Conservation (phyloP, 805 yeast species). For the Scheffersomyces spartinae region DNA sequence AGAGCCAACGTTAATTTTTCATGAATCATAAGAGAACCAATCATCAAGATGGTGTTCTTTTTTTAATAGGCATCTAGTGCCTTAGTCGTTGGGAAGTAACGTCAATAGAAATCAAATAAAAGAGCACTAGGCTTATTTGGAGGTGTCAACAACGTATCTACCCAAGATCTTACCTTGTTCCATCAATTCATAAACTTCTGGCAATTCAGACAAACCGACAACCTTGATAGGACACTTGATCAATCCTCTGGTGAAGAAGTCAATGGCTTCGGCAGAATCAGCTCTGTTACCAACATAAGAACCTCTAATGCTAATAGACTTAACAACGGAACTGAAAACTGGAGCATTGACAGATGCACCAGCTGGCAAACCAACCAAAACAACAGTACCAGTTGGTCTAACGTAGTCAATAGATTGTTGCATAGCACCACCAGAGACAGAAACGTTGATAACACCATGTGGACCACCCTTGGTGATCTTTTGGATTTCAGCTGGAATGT, state of each 20-base stretch:
- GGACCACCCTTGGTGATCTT: slow-evolving; percentile 45
- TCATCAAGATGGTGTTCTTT: no score
- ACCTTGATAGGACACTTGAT: slow-evolving; percentile 64
- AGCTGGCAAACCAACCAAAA: slow-evolving; percentile 64
- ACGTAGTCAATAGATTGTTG: slow-evolving; percentile 42
- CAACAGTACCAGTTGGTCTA: slow-evolving; percentile 21
- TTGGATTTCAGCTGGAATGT: slow-evolving; percentile 32
- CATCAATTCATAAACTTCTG: slow-evolving; percentile 65
- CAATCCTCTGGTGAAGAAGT: slow-evolving; percentile 61
- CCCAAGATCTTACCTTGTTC: slow-evolving; percentile 78
- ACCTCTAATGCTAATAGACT: slow-evolving; percentile 61
- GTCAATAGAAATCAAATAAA: no score
- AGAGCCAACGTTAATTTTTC: no score
- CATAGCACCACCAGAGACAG: slow-evolving; percentile 62
- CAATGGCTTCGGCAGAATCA: slow-evolving; percentile 73
- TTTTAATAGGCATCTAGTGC: no score
- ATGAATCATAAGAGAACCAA: no score
- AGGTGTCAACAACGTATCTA: slow-evolving; percentile 77
- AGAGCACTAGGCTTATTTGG: no score
- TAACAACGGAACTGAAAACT: slow-evolving; percentile 65
- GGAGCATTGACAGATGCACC: slow-evolving; percentile 61
- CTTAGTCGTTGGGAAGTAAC: no score
- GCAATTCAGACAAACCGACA: slow-evolving; percentile 64
- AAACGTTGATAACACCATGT: slow-evolving; percentile 52
- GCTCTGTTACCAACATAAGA: slow-evolving; percentile 86